A percentile compares a stretch with the other conserved stretches of the same genome.
Conservation (phyloP, 495 filamentous ascomycete species). For the Penicillium angulare region DNA sequence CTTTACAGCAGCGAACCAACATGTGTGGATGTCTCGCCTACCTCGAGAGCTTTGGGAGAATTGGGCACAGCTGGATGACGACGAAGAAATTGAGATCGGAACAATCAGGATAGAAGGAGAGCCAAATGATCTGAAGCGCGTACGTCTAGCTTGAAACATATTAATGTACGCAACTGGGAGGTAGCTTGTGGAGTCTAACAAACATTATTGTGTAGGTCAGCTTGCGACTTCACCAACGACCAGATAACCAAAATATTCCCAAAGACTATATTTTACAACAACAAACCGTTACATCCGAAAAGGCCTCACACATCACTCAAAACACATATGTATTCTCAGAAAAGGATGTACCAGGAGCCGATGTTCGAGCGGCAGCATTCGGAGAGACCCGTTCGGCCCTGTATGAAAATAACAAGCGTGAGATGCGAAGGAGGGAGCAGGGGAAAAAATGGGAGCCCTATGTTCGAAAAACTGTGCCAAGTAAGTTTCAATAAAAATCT, state of each 20-base stretch:
- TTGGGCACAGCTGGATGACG: constrained; percentile 57
- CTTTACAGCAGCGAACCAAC: constrained; percentile 58
- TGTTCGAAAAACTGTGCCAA: constrained; percentile 77
- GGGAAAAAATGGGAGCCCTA: constrained; percentile 67
- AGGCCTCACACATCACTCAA: constrained; percentile 45
- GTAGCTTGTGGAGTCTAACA: background rate
- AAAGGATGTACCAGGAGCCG: constrained; percentile 31
- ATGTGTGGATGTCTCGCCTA: constrained; percentile 72
- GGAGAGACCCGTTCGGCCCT: constrained; percentile 46
- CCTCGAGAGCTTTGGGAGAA: constrained; percentile 76
- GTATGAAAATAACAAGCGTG: constrained; percentile 48
- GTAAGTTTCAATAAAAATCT: no score
- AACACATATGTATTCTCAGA: constrained; percentile 70
- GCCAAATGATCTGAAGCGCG: constrained; percentile 52
- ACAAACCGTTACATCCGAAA: constrained; percentile 47
- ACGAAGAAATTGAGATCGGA: constrained; percentile 69
- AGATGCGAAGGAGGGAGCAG: constrained; percentile 46
- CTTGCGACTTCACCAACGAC: constrained; percentile 52
- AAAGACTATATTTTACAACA: constrained; percentile 79
- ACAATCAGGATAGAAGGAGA: constrained; percentile 65
- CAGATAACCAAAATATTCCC: constrained; percentile 64
- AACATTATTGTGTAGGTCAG: constrained; percentile 34
- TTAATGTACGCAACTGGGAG: background rate
- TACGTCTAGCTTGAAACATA: constrained; percentile 18
- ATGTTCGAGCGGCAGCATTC: constrained; percentile 43